These are phyloP conservation scores for Trichosporon inkin DNA, from an alignment of 1,284 basidiomycete genomes.

Conservation along the genomic window DNA sequence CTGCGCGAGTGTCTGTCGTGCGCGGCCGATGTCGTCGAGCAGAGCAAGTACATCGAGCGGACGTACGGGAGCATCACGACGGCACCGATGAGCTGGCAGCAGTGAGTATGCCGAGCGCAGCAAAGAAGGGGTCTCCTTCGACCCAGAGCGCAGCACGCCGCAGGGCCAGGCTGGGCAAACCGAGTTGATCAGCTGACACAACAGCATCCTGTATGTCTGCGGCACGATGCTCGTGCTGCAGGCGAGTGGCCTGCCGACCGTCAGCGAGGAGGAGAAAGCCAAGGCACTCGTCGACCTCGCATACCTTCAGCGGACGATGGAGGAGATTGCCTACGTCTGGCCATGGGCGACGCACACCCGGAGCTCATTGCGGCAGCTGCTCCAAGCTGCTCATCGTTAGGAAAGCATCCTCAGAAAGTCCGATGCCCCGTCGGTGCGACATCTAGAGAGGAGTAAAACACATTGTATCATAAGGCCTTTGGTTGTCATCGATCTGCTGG, in stretches of 20 bases:
- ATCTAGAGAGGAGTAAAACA: too few relatives aligned
- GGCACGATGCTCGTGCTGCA: constrained; percentile 27
- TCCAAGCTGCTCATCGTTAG: constrained; percentile 7
- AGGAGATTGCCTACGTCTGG: constrained; percentile 24
- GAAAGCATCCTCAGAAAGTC: too few relatives aligned
- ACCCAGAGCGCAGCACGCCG: neutral
- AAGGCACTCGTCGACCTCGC: constrained; percentile 18
- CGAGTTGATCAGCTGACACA: neutral
- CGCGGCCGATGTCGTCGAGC: constrained; percentile 23
- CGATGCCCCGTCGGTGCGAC: too few relatives aligned
- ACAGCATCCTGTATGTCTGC: constrained; percentile 24
- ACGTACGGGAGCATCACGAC: constrained; percentile 11
- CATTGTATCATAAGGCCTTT: too few relatives aligned
- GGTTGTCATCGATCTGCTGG: too few relatives aligned
- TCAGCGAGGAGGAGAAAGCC: constrained; percentile 13
- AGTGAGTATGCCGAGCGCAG: constrained; percentile 6
- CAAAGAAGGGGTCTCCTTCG: neutral
- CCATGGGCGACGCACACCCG: constrained; percentile 19
- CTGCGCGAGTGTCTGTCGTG: constrained; percentile 16
- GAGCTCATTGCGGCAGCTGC: constrained; percentile 19
- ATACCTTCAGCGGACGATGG: constrained; percentile 19
- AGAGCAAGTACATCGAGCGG: constrained; percentile 17
- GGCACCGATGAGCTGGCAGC: constrained; percentile 24
- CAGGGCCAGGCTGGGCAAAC: neutral
- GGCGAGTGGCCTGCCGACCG: constrained; percentile 19